These are phyloP conservation scores for Bolboschoenoplectus hybrid DNA, from an alignment of 202 grass and related monocot genomes.

Conservation along the genomic window DNA sequence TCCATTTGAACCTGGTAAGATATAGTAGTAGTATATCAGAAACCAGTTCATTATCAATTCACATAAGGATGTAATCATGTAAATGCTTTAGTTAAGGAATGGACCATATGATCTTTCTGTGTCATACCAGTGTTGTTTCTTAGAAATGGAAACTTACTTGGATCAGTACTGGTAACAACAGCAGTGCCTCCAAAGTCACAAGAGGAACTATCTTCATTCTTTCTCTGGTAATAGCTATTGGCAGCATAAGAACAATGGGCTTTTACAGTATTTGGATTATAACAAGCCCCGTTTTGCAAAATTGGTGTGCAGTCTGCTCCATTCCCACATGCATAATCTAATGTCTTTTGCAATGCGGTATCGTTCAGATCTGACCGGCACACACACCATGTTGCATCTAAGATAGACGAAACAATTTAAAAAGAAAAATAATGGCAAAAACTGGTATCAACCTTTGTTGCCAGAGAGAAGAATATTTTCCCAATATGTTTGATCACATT, in stretches of 20 bases:
- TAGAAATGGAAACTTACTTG: conserved; percentile 53
- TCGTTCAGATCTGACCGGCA: conserved; percentile 50
- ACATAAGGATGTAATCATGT: background rate
- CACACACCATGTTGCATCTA: conserved; percentile 73
- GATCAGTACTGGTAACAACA: conserved; percentile 48
- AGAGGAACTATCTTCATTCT: conserved; percentile 49
- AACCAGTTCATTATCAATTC: background rate
- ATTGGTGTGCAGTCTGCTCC: conserved; percentile 81
- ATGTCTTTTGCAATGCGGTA: conserved; percentile 64
- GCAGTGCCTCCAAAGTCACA: conserved; percentile 89
- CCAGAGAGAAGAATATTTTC: background rate
- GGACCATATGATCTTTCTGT: background rate
- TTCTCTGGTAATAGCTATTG: conserved; percentile 87
- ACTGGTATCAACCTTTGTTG: background rate
- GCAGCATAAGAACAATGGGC: conserved; percentile 79
- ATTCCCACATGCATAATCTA: conserved; percentile 82
- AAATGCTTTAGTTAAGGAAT: background rate
- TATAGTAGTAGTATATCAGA: background rate
- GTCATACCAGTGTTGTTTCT: background rate
- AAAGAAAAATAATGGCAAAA: background rate
- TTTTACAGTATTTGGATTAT: conserved; percentile 53
- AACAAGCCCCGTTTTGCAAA: conserved; percentile 60
- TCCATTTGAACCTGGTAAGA: conserved; percentile 36
- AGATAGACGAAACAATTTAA: background rate
- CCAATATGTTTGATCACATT: conserved; percentile 8